Evolutionary conservation across 163 green algal genomes (phyloP), one percentile per base, ranked within the genome.

Genomic region (Coccomyxa subellipsoidea): DNA sequence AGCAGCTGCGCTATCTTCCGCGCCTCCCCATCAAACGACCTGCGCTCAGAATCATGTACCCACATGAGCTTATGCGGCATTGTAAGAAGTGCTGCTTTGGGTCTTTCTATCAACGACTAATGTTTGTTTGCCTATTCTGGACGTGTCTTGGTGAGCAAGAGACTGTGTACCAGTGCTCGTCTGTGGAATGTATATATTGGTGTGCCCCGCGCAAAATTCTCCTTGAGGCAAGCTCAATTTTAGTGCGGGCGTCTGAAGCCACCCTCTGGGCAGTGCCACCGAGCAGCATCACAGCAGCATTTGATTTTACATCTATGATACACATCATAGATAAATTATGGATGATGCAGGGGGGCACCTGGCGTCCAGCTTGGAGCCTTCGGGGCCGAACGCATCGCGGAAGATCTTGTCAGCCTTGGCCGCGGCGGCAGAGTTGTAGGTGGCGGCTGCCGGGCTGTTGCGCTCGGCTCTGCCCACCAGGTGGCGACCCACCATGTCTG

Each of bases 401-500:
- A 82, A 71, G 29, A 69, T 38, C 66, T 37, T 77, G 38, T 75
- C 77, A 25, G 37, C 72, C 77, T 84, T 84, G n/a, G 39, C 36
- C 21, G 80, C 80, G 75, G 79, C 79, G 23, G 35, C 70, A 7
- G 80, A 38, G 73, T 84, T 84, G 34, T 80, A 39, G 15, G 81
- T 84, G 12, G 72, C 54, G 6, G 31, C 76, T 69, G 38, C 38
- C 0, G 34, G 34, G 27, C 39, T 36, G 71, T 73, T 76, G 25
- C 81, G 23, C 5, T 18, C 35, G 38, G 72, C 27, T 36, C 36
- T 73, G 75, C 35, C 54, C 54, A 53, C 47, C 80, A 79, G 1
- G 76, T 86, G 83, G 34, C 53, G 47, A 36, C 53, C 38, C 29
- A 90, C 39, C 40, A 90, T 73, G 69, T 90, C 84, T 36, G 86